phyloP scores from a whole-genome alignment of 2,329 filamentous ascomycete species.

The Aureobasidium vineae region DNA sequence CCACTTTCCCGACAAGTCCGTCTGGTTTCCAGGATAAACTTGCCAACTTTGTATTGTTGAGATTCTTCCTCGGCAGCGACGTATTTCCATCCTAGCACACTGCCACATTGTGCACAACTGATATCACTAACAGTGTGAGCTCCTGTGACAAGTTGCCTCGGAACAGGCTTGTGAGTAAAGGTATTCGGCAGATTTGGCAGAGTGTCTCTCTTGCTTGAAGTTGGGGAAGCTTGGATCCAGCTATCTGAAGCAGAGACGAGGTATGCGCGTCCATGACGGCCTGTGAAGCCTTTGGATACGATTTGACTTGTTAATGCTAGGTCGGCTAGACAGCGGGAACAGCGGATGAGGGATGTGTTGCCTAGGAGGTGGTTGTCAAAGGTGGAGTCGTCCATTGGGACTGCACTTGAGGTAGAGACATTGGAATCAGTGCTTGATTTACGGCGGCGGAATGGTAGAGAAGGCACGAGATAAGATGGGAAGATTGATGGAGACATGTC shows the following conservation, averaged over 20 bases:
- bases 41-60: conserved; percentile 65
- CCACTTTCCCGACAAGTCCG: conserved; percentile 50
- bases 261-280: conserved; percentile 63
- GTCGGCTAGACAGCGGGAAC: conserved; percentile 58
- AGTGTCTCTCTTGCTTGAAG: conserved; percentile 33
- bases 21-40: conserved; percentile 64
- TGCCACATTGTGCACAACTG: conserved; percentile 56
- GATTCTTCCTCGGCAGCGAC: conserved; percentile 60
- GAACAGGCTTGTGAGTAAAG: conserved; percentile 54
- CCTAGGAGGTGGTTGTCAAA: conserved; percentile 43
- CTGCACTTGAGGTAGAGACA: conserved; percentile 38
- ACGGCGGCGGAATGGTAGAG: conserved; percentile 49
- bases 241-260: conserved; percentile 52
- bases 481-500: conserved; percentile 42
- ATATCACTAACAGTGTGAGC: conserved; percentile 62
- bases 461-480: conserved; percentile 53
- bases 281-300: conserved; percentile 64
- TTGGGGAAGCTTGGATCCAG: not conserved
- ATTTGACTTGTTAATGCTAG: conserved; percentile 60
- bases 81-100: conserved; percentile 64
- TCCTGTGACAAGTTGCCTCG: conserved; percentile 61
- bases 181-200: conserved; percentile 57
- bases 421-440: conserved; percentile 43
- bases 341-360: conserved; percentile 57
- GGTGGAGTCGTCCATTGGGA: conserved; percentile 31